A percentile compares a stretch with the other conserved stretches of the same genome.
Evolutionary conservation across 495 filamentous ascomycete species (phyloP).

Genomic region (Aspergillus homomorphus): DNA sequence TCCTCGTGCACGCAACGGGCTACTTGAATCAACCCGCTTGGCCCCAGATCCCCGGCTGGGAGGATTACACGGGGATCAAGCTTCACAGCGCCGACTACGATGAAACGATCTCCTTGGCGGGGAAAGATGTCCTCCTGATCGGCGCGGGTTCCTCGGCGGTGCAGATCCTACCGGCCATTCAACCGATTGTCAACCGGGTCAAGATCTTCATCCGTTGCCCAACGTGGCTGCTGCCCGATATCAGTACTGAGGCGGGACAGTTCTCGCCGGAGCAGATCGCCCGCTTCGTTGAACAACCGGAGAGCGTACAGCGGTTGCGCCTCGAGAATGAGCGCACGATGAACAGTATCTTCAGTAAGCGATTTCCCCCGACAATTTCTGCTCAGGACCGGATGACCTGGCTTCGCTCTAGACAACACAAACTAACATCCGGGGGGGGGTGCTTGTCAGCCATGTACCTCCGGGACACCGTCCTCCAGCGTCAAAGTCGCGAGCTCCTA

Average conservation of each 20-base stretch:
- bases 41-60: constrained; percentile 5
- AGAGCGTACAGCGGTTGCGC: background rate
- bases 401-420: too few relatives aligned
- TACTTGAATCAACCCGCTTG: background rate
- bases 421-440: too few relatives aligned
- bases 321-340: background rate
- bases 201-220: constrained; percentile 6
- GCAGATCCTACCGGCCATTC: constrained; percentile 4
- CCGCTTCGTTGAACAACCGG: background rate
- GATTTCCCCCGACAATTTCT: too few relatives aligned
- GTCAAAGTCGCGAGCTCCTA: background rate
- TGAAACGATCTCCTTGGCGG: background rate
- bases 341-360: constrained; percentile 1
- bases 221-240: constrained; percentile 5
- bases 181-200: constrained; percentile 3
- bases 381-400: too few relatives aligned
- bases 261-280: constrained; percentile 1
- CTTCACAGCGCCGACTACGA: constrained; percentile 4
- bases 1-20: constrained; percentile 5
- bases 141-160: constrained; percentile 9
- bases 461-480: background rate
- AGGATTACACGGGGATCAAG: background rate
- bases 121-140: constrained; percentile 2
- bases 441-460: constrained; percentile 1
- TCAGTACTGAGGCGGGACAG: background rate